Base-by-base conservation (phyloP, 495 filamentous ascomycete species). In the Chaetomium cochliodes region DNA sequence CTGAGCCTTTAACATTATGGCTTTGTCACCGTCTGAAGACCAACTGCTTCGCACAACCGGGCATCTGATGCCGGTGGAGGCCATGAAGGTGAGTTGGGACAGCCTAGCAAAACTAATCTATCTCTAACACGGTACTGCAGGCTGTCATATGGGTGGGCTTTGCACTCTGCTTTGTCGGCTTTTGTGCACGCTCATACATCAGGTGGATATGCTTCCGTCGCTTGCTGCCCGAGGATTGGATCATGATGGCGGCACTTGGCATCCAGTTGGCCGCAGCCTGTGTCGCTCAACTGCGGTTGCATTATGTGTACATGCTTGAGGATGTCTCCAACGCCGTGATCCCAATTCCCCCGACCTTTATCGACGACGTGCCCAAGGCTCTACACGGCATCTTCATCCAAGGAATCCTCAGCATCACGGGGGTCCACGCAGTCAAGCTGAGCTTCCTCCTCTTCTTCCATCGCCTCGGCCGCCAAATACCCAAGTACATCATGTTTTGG, bases 371-470 rank as follows among this genome's bases (percentile, higher is more conserved):
- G 6, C 16, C 13, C 20, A 44, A 41, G 20, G 55, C 28, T 0
- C 18, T 58, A 0, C 39, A 28, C 41, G 55, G 55, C 41, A 44
- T 46, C n/a, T 58, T 25, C 18, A 46, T 46, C 37, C 55, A 58
- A 2, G 55, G 55, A n/a, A n/a, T 58, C 15, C 55, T 58, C 3
- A 44, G 55, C 58, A 52, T 63, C 7, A 57, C 65, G 8, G 67
- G 64, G n/a, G 51, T 69, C 0, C 73, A 66, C 50, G 44, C 57
- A 20, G 67, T 77, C 66, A 77, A 77, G 53, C 47, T 74, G 39
- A 70, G 62, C 54, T 75, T 75, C 47, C 56, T 77, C 7, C 13
- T 70, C 23, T 75, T 77, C 69, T 74, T 77, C 60, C 65, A 53
- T 18, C 73, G 69, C 28, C 67, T 77, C n/a, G 71, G 70, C 7